Evolutionary conservation across 176 grass and related monocot species (phyloP), one percentile per base, ranked within the genome.

Genomic region (Eragrostis curvula): DNA sequence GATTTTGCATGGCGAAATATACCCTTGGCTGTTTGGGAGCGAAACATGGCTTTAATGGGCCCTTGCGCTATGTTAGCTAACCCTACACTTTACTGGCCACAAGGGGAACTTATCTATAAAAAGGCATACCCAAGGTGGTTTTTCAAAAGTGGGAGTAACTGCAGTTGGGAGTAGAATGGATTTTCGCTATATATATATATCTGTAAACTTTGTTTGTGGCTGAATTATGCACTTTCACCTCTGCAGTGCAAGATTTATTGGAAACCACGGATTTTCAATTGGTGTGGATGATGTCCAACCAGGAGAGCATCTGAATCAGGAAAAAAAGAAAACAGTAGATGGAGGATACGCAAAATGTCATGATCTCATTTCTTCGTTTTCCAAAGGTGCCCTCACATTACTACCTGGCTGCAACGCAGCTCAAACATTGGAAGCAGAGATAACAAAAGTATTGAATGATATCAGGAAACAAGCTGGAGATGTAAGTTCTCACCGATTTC

Each of bases 201-300:
- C 27, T 46, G 24, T 63, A 78, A 12, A n/a, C 14, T 61, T 69
- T 71, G 29, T 89, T 73, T 67, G 70, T 89, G 65, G 77, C 39
- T 74, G 46, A 81, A 56, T 59, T 21, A 42, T 39, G 23, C 79
- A 63, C n/a, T 50, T 61, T 56, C 10, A n/a, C 41, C 46, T 63
- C 30, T 91, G 70, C 74, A 98, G 95, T 95, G 95, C 95, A 62
- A 98, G 95, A 78, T 98, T 94, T 91, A 95, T 98, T 65, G 92
- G 95, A 40, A 98, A 98, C 70, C 95, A 98, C 91, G 95, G 95
- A 57, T 98, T 98, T 80, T 98, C 95, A 27, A 98, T 98, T 79
- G 95, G 95, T 70, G 87, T 93, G 39, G 95, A 98, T 84, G 95
- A 98, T 90, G 88, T 98, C 60, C 84, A 95, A 79, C 95, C 95